Conservation (phyloP, 768 basidiomycete genomes). For the Ramaria sp. region DNA sequence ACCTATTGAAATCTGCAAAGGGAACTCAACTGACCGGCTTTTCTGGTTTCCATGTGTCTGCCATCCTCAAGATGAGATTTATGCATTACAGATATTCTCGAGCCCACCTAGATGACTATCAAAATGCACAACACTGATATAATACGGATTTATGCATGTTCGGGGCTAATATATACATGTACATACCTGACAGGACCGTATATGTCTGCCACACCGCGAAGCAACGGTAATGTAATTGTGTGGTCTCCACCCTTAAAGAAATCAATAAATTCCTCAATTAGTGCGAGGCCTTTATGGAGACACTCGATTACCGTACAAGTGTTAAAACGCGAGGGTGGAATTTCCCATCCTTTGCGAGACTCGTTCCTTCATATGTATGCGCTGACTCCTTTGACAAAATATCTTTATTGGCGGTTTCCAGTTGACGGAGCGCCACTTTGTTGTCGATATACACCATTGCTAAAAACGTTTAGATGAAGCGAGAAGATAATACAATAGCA, state of each 20-base stretch:
- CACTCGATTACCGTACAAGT: slow-evolving; percentile 22
- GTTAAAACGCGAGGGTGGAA: slow-evolving; percentile 24
- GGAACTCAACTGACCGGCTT: neutral
- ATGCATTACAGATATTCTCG: neutral
- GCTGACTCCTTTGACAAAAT: slow-evolving; percentile 10
- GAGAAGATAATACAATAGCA: neutral
- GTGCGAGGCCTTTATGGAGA: slow-evolving; percentile 12
- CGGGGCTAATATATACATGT: neutral
- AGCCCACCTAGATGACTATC: slow-evolving; percentile 20
- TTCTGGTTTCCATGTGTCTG: neutral
- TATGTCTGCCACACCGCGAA: slow-evolving; percentile 19
- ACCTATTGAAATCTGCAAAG: neutral
- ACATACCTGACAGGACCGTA: slow-evolving; percentile 23
- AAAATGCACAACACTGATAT: slow-evolving; percentile 22
- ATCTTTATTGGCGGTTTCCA: slow-evolving; percentile 21
- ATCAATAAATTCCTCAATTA: neutral
- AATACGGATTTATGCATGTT: neutral
- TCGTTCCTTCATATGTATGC: slow-evolving; percentile 7
- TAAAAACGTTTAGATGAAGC: neutral
- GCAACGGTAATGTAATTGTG: slow-evolving; percentile 15
- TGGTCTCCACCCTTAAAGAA: neutral
- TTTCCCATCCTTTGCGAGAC: slow-evolving; percentile 23
- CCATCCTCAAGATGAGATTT: neutral
- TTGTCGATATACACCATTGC: slow-evolving; percentile 16
- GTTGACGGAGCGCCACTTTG: slow-evolving; percentile 22